Evolutionary conservation across 768 basidiomycete genomes (phyloP), one percentile per base, ranked within the genome.

Genomic region (Rhizopogon salebrosus): DNA sequence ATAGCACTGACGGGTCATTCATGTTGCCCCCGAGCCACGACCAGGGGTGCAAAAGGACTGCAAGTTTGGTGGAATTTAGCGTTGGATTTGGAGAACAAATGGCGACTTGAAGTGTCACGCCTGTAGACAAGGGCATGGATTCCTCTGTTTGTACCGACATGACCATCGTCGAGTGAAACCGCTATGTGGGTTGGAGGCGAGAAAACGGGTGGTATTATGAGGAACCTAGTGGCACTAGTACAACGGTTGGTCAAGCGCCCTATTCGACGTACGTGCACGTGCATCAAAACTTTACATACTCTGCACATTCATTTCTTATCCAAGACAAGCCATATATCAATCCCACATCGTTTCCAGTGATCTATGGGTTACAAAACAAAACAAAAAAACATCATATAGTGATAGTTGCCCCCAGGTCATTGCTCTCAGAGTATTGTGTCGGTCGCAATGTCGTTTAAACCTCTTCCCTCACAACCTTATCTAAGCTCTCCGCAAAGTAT

Each of bases 11-110:
- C 90, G 84, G 79, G 60, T 92, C 89, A 57, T 83, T 64, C 81
- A 85, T 88, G 48, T 71, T 75, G 14, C 89, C 90, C 1, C 90
- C 89, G 0, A 92, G 75, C 78, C 89, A 82, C n/a, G 86, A 84
- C 89, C 89, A 92, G 6, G 91, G 91, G 59, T 92, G 90, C 10
- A 88, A 70, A 58, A 83, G 83, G n/a, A 92, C 68, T 0, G 83
- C 89, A 6, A 86, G 64, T 55, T 79, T 83, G 26, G 67, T 73
- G 6, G 55, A 57, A 9, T 22, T 40, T 10, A 43, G 18, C 16
- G 42, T 53, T 20, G 58, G 57, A 10, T 29, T 11, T 6, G 77
- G 73, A 16, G 54, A 57, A 38, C 66, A 63, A 1, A 71, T 52
- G 16, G 71, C 69, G 31, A 73, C 67, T 61, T 81, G 71, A n/a